Conservation (phyloP, 1,284 basidiomycete species). For the Hymenochaete sp. region DNA sequence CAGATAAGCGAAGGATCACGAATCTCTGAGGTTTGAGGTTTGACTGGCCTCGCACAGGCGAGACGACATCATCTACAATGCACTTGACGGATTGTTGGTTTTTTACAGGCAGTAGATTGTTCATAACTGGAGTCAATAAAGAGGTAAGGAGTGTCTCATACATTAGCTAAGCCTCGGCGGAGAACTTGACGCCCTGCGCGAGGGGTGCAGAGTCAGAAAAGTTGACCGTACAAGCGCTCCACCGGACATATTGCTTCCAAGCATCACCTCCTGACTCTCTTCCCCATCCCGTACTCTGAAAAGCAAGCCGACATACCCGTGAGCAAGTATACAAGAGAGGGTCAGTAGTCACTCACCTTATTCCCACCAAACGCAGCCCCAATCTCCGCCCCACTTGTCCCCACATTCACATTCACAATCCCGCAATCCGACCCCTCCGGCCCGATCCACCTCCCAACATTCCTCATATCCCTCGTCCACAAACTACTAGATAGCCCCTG, state of each 20-base stretch:
- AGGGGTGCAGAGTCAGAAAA: constrained; percentile 83
- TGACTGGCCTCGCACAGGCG: too few relatives aligned
- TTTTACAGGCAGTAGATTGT: background rate
- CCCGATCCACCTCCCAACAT: constrained; percentile 88
- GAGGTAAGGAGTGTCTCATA: background rate
- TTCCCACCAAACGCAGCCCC: constrained; percentile 89
- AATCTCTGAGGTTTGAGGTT: too few relatives aligned
- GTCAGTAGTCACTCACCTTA: constrained; percentile 48
- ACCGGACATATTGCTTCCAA: constrained; percentile 90
- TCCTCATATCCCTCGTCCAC: constrained; percentile 80
- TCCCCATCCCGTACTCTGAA: constrained; percentile 57
- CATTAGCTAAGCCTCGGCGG: background rate
- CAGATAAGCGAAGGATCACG: too few relatives aligned
- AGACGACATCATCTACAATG: too few relatives aligned
- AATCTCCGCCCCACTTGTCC: constrained; percentile 92
- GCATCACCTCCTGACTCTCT: constrained; percentile 93
- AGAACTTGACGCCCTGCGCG: constrained; percentile 86
- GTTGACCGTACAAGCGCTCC: constrained; percentile 89
- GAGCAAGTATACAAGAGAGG: constrained; percentile 14
- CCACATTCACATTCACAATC: constrained; percentile 88
- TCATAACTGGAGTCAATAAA: background rate
- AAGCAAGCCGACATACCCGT: background rate
- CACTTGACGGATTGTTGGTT: background rate
- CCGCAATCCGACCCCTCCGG: constrained; percentile 79
- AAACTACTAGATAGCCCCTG: constrained; percentile 88